Conservation (phyloP, 176 grass and related monocot species). For the Musa itinerans region DNA sequence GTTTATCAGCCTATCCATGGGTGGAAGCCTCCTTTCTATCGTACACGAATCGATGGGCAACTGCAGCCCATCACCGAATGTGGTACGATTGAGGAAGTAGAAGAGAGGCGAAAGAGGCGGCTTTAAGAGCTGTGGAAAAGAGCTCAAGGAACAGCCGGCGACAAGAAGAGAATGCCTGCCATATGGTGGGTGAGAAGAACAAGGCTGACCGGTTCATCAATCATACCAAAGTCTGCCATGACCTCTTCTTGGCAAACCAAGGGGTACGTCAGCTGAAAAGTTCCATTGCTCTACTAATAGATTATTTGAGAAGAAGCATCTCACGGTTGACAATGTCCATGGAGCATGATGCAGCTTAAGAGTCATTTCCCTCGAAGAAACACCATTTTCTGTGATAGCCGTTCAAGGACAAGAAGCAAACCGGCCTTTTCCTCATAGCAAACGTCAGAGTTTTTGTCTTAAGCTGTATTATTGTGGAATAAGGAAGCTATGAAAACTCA, state of each 20-base stretch:
- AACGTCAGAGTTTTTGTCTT: neutral
- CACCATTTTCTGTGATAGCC: neutral
- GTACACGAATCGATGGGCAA: neutral
- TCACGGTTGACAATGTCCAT: neutral
- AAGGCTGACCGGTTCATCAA: conserved; percentile 52
- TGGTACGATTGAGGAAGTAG: conserved; percentile 2
- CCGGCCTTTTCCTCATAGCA: neutral
- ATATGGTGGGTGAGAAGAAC: conserved; percentile 67
- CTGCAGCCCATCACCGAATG: neutral
- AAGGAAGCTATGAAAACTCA: neutral
- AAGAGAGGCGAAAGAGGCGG: neutral
- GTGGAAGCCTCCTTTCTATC: neutral
- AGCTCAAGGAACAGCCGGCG: conserved; percentile 26
- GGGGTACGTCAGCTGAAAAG: neutral
- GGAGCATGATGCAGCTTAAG: neutral
- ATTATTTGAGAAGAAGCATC: neutral
- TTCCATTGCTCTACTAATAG: neutral
- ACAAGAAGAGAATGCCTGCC: conserved; percentile 42
- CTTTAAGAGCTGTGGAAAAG: neutral
- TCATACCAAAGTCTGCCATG: neutral
- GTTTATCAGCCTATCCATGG: conserved; percentile 64
- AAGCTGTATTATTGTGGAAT: neutral
- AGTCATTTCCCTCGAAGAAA: neutral
- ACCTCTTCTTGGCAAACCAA: neutral
- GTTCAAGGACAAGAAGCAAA: neutral